Evolutionary conservation across 2,329 filamentous ascomycete species (phyloP).

Genomic region (Pseudogymnoascus sp.): DNA sequence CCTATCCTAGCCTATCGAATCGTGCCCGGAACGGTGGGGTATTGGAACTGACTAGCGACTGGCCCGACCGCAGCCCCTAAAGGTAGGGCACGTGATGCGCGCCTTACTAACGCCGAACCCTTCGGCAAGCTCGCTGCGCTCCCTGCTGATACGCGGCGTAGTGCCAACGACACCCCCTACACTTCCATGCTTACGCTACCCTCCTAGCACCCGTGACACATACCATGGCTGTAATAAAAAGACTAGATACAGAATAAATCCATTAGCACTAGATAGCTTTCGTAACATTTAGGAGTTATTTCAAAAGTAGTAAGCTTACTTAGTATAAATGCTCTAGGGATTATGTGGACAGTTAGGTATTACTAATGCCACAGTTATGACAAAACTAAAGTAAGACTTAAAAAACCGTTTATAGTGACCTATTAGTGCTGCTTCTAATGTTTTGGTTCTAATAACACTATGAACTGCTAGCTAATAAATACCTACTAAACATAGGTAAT

Average conservation of each 20-base stretch:
- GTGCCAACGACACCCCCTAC: too few species aligned
- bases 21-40: too few species aligned
- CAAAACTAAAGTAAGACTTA: conserved; percentile 11
- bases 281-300: neutral
- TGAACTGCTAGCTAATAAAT: conserved; percentile 28
- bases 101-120: too few species aligned
- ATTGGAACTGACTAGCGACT: too few species aligned
- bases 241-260: neutral
- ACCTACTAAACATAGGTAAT: conserved; percentile 23
- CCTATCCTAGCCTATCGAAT: too few species aligned
- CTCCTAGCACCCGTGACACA: too few species aligned
- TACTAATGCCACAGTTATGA: neutral
- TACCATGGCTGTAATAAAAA: neutral
- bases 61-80: too few species aligned
- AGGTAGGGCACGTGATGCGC: too few species aligned
- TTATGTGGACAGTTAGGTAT: neutral
- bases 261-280: neutral
- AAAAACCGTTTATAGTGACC: conserved; percentile 12
- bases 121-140: too few species aligned
- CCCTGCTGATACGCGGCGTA: too few species aligned
- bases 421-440: neutral
- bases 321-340: neutral
- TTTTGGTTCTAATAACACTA: conserved; percentile 10
- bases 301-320: neutral
- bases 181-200: too few species aligned